Conservation (phyloP, 495 filamentous ascomycete genomes). For the Penicillium cosmopolitanum region DNA sequence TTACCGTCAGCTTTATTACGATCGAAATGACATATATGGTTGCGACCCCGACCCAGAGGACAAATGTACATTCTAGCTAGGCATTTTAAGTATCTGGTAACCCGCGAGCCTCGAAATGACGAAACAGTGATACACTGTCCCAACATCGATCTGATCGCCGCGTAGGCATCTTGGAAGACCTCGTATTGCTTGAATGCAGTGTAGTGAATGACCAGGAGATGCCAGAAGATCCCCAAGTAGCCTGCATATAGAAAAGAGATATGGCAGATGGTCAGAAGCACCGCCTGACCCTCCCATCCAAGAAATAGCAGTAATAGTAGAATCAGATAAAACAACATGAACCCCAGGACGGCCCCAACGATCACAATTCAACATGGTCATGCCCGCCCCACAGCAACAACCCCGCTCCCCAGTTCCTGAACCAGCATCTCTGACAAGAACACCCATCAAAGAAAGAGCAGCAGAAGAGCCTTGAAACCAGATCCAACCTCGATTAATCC, state of each 20-base stretch:
- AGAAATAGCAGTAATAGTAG: background rate
- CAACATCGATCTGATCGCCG: constrained; percentile 1
- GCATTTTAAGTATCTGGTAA: background rate
- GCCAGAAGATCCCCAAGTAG: background rate
- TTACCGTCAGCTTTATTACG: too few species aligned
- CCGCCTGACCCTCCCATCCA: background rate
- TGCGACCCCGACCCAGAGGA: too few species aligned
- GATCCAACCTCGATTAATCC: background rate
- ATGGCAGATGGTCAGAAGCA: background rate
- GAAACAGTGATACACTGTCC: constrained; percentile 2
- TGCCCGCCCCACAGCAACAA: constrained; percentile 14
- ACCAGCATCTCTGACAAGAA: constrained; percentile 4
- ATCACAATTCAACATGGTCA: background rate
- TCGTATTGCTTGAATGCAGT: background rate
- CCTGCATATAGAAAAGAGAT: background rate
- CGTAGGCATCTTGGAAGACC: background rate
- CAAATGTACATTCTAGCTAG: too few species aligned
- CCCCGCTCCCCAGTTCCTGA: constrained; percentile 15
- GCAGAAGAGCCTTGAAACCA: background rate
- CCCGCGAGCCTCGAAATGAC: background rate
- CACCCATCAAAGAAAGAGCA: constrained; percentile 5
- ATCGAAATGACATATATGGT: too few species aligned
- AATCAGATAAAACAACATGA: background rate
- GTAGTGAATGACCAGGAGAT: background rate
- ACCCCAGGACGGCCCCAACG: background rate